These are phyloP conservation scores for Phoenix roebelenii DNA, from an alignment of 176 grass and related monocot genomes.

Conservation along the genomic window DNA sequence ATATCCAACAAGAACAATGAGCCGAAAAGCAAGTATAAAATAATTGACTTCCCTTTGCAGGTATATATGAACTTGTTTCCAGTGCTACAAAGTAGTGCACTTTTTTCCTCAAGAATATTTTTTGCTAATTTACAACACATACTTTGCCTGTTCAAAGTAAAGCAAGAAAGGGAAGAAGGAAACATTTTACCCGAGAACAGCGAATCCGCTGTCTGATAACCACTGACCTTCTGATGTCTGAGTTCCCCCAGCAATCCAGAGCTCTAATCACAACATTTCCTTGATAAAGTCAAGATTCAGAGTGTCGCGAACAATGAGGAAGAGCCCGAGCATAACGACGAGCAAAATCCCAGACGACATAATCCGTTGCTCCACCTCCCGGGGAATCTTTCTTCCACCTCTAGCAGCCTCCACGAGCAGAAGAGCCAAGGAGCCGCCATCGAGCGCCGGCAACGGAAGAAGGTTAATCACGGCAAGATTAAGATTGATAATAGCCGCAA, in stretches of 20 bases:
- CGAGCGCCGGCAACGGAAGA: conserved; percentile 59
- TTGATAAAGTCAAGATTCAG: conserved; percentile 97
- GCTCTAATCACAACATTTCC: conserved; percentile 55
- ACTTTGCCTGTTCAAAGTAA: no score
- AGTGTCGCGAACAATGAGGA: conserved; percentile 92
- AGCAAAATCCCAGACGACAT: conserved; percentile 85
- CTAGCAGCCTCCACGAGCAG: conserved; percentile 86
- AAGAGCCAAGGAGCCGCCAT: conserved; percentile 64
- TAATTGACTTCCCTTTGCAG: no score
- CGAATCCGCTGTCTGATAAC: no score
- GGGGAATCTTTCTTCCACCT: conserved; percentile 72
- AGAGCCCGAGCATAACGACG: conserved; percentile 79
- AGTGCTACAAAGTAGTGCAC: no score
- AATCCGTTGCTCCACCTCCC: conserved; percentile 86
- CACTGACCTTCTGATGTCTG: no score
- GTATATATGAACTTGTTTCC: no score
- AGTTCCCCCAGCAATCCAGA: not conserved
- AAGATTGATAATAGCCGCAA: conserved; percentile 78
- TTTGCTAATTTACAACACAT: no score
- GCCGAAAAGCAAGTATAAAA: no score
- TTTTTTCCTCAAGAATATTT: no score
- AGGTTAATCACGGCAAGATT: conserved; percentile 89
- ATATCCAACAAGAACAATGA: no score
- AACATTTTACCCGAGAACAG: no score
- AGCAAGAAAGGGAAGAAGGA: no score